Evolutionary conservation across 1,284 basidiomycete genomes (phyloP).

Genomic region (Pulchroboletus neoregius): DNA sequence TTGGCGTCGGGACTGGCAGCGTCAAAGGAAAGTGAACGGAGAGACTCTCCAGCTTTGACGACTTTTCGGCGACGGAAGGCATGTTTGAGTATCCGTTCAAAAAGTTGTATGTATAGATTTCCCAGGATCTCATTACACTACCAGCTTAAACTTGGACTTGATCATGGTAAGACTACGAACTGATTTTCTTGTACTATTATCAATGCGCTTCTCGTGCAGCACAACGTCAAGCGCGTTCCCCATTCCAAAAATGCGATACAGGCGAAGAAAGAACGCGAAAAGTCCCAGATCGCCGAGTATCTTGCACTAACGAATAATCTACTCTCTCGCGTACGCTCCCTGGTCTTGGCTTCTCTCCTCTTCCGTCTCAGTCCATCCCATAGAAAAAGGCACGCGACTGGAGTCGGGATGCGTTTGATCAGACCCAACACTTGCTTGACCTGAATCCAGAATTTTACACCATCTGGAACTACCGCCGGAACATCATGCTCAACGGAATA

Average conservation of each 20-base stretch:
- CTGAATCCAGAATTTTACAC: slow-evolving; percentile 91
- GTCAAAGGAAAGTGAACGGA: slow-evolving; percentile 75
- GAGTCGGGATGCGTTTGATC: slow-evolving; percentile 63
- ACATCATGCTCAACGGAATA: slow-evolving; percentile 70
- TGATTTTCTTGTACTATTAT: neutral
- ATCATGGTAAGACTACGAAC: slow-evolving; percentile 26
- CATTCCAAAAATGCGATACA: slow-evolving; percentile 61
- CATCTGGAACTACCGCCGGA: slow-evolving; percentile 87
- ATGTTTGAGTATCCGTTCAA: slow-evolving; percentile 35
- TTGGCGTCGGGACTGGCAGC: slow-evolving; percentile 78
- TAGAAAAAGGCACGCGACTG: slow-evolving; percentile 70
- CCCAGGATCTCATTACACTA: neutral
- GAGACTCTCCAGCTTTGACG: slow-evolving; percentile 48
- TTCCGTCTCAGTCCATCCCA: slow-evolving; percentile 2
- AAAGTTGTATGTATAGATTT: neutral
- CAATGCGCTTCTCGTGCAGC: slow-evolving; percentile 42
- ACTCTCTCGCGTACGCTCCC: slow-evolving; percentile 54
- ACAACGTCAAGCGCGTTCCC: slow-evolving; percentile 71
- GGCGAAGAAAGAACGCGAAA: slow-evolving; percentile 67
- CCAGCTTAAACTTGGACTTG: neutral
- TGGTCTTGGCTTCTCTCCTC: neutral
- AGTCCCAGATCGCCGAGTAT: slow-evolving; percentile 73
- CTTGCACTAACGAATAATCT: slow-evolving; percentile 63
- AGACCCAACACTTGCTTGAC: slow-evolving; percentile 75
- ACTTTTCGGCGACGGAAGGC: slow-evolving; percentile 49